Conservation (phyloP, 805 yeast genomes). For the Lachancea lanzarotensis region DNA sequence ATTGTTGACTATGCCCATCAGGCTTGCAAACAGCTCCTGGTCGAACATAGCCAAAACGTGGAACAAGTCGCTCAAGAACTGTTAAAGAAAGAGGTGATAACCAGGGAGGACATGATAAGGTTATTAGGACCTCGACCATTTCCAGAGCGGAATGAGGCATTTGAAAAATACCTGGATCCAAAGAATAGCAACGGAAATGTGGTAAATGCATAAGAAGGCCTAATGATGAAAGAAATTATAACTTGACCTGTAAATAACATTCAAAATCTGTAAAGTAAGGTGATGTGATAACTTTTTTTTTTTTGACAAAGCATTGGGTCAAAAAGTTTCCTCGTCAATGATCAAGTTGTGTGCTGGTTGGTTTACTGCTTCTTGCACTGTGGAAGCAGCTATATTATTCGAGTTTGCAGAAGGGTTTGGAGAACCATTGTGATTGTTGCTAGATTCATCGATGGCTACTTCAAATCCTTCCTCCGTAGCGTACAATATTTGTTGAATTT, state of each 20-base stretch:
- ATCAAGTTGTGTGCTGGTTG: constrained; percentile 25
- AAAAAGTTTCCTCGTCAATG: constrained; percentile 33
- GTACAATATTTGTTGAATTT: constrained; percentile 71
- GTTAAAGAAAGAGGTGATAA: constrained; percentile 78
- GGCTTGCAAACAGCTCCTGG: constrained; percentile 59
- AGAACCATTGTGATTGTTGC: neutral
- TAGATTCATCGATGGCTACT: constrained; percentile 32
- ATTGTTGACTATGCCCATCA: constrained; percentile 71
- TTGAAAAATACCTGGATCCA: constrained; percentile 72
- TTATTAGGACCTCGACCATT: constrained; percentile 89
- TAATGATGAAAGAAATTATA: neutral
- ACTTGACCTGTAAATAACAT: constrained; percentile 8
- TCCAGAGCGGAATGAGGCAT: constrained; percentile 84
- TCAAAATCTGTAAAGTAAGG: neutral
- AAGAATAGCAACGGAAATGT: constrained; percentile 10
- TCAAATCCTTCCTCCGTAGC: constrained; percentile 82
- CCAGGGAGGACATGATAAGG: constrained; percentile 90
- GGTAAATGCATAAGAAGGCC: constrained; percentile 6
- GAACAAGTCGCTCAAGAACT: constrained; percentile 83
- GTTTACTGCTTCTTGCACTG: constrained; percentile 8
- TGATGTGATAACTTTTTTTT: no score
- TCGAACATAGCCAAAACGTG: constrained; percentile 63
- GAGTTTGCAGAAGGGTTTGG: neutral
- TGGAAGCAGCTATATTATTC: constrained; percentile 30
- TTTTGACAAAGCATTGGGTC: neutral